phyloP scores from a whole-genome alignment of 2,329 filamentous ascomycete genomes.

The Lachnellula arida region DNA sequence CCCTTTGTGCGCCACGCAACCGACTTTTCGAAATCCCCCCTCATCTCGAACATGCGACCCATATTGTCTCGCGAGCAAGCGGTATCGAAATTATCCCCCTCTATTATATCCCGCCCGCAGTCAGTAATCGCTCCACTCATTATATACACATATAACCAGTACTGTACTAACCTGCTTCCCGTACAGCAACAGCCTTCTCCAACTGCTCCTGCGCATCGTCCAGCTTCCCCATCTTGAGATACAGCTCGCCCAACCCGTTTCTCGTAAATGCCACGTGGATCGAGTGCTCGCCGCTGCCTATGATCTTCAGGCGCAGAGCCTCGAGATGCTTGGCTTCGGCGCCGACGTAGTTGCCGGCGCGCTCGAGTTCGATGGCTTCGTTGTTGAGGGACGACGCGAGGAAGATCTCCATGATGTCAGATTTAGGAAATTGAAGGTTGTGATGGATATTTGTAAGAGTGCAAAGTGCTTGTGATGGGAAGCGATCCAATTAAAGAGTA shows the following conservation, averaged over 20 bases:
- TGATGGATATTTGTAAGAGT: too few relatives aligned
- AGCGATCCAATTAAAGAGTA: too few relatives aligned
- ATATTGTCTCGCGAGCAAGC: background rate
- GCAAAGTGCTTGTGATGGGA: background rate
- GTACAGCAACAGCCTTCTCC: background rate
- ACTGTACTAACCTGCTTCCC: too few relatives aligned
- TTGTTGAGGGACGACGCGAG: background rate
- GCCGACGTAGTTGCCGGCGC: background rate
- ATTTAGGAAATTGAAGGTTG: background rate
- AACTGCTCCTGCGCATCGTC: constrained; percentile 1
- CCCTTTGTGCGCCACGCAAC: background rate
- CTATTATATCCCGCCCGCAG: too few relatives aligned
- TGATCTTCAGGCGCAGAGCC: background rate
- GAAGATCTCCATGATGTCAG: background rate
- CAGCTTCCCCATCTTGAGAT: background rate
- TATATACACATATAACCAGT: too few relatives aligned
- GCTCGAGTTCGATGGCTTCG: background rate
- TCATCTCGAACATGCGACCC: background rate
- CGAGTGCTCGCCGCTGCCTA: background rate
- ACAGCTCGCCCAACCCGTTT: background rate
- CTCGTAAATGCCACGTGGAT: background rate
- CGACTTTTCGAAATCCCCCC: background rate
- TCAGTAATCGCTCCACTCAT: background rate
- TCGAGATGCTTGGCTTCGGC: background rate
- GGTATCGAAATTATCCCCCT: background rate